Percentiles rank a stretch among this genome's conserved stretches.
Conservation (phyloP, 2,329 filamentous ascomycete genomes). For the Fusarium transvaalense region DNA sequence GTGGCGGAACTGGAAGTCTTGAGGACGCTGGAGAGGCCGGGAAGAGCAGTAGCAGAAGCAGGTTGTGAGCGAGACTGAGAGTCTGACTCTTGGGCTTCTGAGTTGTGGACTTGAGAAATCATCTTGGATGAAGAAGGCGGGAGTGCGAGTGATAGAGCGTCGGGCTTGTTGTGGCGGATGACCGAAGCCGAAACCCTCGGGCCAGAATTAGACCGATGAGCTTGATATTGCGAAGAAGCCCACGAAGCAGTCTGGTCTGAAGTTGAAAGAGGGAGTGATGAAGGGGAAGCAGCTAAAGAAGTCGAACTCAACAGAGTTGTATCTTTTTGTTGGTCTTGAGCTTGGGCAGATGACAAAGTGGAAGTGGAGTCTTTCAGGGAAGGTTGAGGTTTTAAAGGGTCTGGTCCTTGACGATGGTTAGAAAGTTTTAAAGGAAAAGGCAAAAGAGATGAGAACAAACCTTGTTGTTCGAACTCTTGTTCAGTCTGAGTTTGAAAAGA, state of each 20-base stretch:
- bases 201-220: constrained; percentile 64
- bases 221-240: constrained; percentile 19
- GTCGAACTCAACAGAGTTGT: constrained; percentile 5
- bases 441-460: constrained; percentile 10
- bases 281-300: constrained; percentile 16
- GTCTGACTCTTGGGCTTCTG: constrained; percentile 53
- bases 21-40: constrained; percentile 19
- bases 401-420: constrained; percentile 17
- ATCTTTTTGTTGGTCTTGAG: constrained; percentile 4
- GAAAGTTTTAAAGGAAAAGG: constrained; percentile 30
- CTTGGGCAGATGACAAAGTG: constrained; percentile 8
- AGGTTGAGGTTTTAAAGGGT: constrained; percentile 36
- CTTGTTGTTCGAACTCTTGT: constrained; percentile 11
- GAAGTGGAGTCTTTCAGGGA: constrained; percentile 37
- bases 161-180: constrained; percentile 70
- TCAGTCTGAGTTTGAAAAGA: constrained; percentile 16
- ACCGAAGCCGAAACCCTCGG: constrained; percentile 84
- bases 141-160: constrained; percentile 68
- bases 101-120: constrained; percentile 60
- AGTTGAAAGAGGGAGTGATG: constrained; percentile 22
- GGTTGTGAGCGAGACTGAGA: constrained; percentile 41
- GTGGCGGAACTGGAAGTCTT: constrained; percentile 53
- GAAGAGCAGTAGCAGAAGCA: constrained; percentile 9
- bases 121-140: constrained; percentile 58
- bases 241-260: constrained; percentile 45